A percentile compares a stretch with the other conserved stretches of the same genome.
Evolutionary conservation across 2,329 filamentous ascomycete genomes (phyloP).

Genomic region (Erysiphe pulchra): DNA sequence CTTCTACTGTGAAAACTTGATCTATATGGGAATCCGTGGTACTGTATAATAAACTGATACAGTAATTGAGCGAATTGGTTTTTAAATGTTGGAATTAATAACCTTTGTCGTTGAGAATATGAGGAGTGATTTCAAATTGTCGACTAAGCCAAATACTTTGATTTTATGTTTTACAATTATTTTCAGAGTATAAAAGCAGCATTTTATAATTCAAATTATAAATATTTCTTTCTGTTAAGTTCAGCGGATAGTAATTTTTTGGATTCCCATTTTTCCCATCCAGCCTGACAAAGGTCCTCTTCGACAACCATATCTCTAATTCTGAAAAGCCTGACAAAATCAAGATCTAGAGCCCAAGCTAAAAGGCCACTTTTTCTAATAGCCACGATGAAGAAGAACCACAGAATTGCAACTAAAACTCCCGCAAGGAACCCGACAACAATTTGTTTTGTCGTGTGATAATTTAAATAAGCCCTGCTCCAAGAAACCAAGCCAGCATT

Average conservation of each 20-base stretch:
- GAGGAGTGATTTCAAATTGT: background rate
- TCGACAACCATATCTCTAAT: slow-evolving; percentile 64
- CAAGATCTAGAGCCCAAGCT: slow-evolving; percentile 42
- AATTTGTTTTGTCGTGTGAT: slow-evolving; percentile 77
- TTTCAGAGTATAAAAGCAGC: background rate
- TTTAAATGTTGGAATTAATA: too few relatives aligned
- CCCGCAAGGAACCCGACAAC: slow-evolving; percentile 54
- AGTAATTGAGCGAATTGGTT: too few relatives aligned
- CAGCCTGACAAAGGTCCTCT: slow-evolving; percentile 73
- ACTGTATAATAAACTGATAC: too few relatives aligned
- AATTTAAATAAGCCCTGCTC: slow-evolving; percentile 74
- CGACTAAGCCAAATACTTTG: background rate
- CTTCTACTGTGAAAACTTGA: too few relatives aligned
- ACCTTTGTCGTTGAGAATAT: too few relatives aligned
- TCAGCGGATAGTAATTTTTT: slow-evolving; percentile 6
- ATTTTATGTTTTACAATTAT: background rate
- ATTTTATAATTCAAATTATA: background rate
- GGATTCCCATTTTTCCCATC: slow-evolving; percentile 74
- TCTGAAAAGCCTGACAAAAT: slow-evolving; percentile 37
- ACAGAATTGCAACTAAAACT: slow-evolving; percentile 39
- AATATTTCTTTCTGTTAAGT: background rate
- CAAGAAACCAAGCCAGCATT: slow-evolving; percentile 46
- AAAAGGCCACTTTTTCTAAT: slow-evolving; percentile 43
- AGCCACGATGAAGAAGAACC: slow-evolving; percentile 51
- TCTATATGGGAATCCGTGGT: too few relatives aligned